A percentile compares a stretch with the other conserved stretches of the same genome.
These are phyloP conservation scores for Candida ficus DNA, from an alignment of 805 yeast species.

Conservation along the genomic window DNA sequence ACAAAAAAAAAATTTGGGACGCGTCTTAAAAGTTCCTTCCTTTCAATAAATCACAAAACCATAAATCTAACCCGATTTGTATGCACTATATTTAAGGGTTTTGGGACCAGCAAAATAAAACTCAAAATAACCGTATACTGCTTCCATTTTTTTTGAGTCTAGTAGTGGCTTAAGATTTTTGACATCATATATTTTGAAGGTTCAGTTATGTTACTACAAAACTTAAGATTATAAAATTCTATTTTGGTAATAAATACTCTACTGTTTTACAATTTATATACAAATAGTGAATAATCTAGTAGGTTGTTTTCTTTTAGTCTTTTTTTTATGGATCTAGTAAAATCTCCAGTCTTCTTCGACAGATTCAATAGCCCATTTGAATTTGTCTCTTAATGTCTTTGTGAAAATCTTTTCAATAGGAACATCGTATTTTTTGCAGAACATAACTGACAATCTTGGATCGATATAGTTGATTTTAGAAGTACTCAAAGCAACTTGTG, in stretches of 20 bases:
- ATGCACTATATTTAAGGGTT: background rate
- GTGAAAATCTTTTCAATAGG: conserved; percentile 92
- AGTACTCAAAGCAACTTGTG: conserved; percentile 88
- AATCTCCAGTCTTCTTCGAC: conserved; percentile 87
- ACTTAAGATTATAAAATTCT: too few species aligned
- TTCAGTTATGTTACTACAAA: too few species aligned
- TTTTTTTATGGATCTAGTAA: too few species aligned
- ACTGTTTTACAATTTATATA: too few species aligned
- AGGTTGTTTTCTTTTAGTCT: too few species aligned
- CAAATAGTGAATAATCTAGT: background rate
- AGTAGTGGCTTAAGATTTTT: too few species aligned
- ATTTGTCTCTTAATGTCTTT: conserved; percentile 86
- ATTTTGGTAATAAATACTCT: too few species aligned
- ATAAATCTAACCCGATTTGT: background rate
- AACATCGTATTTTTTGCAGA: conserved; percentile 77
- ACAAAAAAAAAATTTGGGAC: background rate
- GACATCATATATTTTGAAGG: too few species aligned
- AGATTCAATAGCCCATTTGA: conserved; percentile 93
- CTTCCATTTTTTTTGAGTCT: too few species aligned
- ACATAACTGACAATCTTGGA: conserved; percentile 86
- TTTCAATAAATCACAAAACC: too few species aligned
- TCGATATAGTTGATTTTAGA: conserved; percentile 94
- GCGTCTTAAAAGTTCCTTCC: background rate
- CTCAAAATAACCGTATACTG: too few species aligned
- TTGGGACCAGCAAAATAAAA: background rate